Evolutionary conservation across 306 rosid genomes (phyloP), one percentile per base, ranked within the genome.

Genomic region (Astragalus membranaceus): DNA sequence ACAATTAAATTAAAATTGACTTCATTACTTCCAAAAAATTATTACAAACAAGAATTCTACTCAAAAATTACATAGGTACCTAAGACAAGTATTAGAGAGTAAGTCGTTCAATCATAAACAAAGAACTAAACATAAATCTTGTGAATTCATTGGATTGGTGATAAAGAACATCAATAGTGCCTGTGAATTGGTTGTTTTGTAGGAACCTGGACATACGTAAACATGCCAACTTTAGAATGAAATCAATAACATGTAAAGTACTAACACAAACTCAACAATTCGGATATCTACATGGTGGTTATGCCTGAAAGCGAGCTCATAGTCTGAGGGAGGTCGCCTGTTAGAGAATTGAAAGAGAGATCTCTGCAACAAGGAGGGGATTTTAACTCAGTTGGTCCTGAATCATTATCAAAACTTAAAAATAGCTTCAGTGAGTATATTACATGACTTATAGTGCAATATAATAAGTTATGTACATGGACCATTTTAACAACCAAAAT

Each of bases 281-380:
- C 55, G 53, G 72, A 53, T 47, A 75, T 87, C 84, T 82, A 94
- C 99, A 94, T 67, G 75, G 84, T 39, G 51, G 59, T 82, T 53
- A 87, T 68, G 84, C 74, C 83, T 75, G 99, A 78, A 60, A 95
- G 96, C 52, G 88, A 86, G 88, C 89, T 87, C 62, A 91, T 41
- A 85, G 96, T 89, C 82, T 79, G 84, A 57, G 99, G 99, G 75
- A 95, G 97, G 85, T 72, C 77, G 33, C 99, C 92, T 7, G 88
- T 36, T 58, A 95, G 59, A 74, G 78, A 5, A 82, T 95, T 95
- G 84, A 81, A 91, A 32, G 97, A 95, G 56, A 95, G 81, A 75
- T 95, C 99, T 96, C 99, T 94, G 92, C 75, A 78, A 80, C 60
- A 73, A 76, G 84, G 11, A 72, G 75, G 36, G 74, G 15, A 72